phyloP scores from a whole-genome alignment of 495 filamentous ascomycete species.

The Aspergillus ellipticus region DNA sequence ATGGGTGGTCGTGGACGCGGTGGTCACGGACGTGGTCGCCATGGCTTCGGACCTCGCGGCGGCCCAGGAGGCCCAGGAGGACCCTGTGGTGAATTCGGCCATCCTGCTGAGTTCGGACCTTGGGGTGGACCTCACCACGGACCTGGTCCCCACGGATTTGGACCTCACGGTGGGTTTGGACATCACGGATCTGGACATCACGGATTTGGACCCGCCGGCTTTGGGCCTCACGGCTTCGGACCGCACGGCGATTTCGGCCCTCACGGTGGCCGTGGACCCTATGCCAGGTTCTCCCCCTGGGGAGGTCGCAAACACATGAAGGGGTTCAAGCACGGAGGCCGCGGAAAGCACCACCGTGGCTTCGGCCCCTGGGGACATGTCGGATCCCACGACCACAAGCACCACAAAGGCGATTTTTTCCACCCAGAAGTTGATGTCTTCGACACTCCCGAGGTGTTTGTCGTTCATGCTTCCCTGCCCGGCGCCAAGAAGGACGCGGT shows the following conservation, averaged over 20 bases:
- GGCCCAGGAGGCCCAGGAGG: neutral
- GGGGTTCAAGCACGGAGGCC: neutral
- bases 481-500: conserved; percentile 4
- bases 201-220: too few species aligned
- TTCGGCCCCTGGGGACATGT: neutral
- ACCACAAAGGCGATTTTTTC: neutral
- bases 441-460: neutral
- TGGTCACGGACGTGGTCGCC: neutral
- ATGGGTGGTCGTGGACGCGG: neutral
- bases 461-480: neutral
- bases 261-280: neutral
- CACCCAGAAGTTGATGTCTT: neutral
- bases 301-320: conserved; percentile 1
- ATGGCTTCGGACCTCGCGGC: neutral
- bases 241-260: neutral
- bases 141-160: neutral
- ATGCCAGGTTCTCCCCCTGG: neutral
- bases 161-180: neutral
- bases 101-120: neutral
- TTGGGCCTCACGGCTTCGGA: neutral
- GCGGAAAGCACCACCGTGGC: neutral
- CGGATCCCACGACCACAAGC: neutral
- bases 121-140: neutral
- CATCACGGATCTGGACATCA: neutral
- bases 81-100: neutral